Conservation (phyloP, 768 basidiomycete genomes). For the Fibroporia radiculosa region DNA sequence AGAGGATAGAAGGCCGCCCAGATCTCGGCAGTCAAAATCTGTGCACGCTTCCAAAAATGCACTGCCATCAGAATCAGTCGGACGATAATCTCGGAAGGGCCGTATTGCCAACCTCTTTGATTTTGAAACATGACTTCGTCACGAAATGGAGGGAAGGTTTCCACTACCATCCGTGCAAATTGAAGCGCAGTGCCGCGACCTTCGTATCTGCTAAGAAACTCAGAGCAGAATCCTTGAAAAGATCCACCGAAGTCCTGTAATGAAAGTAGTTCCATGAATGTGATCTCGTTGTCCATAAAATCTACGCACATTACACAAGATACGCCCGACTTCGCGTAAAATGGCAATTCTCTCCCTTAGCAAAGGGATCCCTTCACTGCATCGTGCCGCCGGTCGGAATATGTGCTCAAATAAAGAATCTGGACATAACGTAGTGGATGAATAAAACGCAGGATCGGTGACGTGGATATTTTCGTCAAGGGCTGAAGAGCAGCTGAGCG, state of each 20-base stretch:
- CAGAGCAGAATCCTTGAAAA: constrained; percentile 55
- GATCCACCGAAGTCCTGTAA: constrained; percentile 61
- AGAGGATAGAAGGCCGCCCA: constrained; percentile 88
- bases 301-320: constrained; percentile 56
- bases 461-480: constrained; percentile 72
- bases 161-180: constrained; percentile 62
- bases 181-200: constrained; percentile 61
- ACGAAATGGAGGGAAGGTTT: constrained; percentile 68
- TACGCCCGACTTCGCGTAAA: constrained; percentile 70
- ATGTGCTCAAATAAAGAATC: constrained; percentile 60
- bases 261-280: background rate
- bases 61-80: constrained; percentile 33
- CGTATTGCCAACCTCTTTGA: constrained; percentile 42
- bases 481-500: constrained; percentile 35
- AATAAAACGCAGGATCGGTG: constrained; percentile 73
- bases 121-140: constrained; percentile 59
- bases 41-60: constrained; percentile 83
- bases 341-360: constrained; percentile 63
- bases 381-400: constrained; percentile 54
- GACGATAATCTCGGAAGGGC: background rate
- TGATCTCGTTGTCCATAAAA: background rate
- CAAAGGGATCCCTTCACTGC: constrained; percentile 60
- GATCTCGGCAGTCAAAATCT: constrained; percentile 85
- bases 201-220: constrained; percentile 46
- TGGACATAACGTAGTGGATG: constrained; percentile 61